Evolutionary conservation across 306 rosid species (phyloP).

Genomic region (Luffa acutangula): DNA sequence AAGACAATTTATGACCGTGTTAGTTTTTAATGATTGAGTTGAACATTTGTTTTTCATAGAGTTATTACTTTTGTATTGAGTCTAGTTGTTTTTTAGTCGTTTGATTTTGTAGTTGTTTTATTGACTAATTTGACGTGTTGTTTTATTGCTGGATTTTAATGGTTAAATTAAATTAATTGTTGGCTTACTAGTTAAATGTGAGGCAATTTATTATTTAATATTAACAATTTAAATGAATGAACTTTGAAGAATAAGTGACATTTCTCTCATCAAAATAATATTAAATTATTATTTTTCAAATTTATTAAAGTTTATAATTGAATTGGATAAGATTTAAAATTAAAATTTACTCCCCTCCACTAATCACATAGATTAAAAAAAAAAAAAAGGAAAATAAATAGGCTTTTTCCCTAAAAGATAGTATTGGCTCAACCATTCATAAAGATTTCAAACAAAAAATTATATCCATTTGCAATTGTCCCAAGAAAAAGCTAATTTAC

Average conservation of each 20-base stretch:
- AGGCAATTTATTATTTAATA: neutral
- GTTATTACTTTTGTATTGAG: neutral
- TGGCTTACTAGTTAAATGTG: neutral
- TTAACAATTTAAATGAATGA: neutral
- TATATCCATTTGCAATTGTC: neutral
- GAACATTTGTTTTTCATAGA: neutral
- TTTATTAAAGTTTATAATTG: neutral
- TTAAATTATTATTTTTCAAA: neutral
- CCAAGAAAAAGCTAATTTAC: neutral
- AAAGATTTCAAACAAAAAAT: neutral
- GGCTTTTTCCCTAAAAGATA: neutral
- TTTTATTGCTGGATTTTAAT: neutral
- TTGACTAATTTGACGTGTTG: neutral
- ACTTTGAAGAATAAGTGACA: too few relatives aligned
- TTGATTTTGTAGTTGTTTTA: neutral
- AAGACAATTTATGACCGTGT: too few relatives aligned
- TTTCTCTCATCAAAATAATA: neutral
- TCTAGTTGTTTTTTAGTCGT: neutral
- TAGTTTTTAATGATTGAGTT: too few relatives aligned
- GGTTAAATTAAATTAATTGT: neutral
- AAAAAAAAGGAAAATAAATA: neutral
- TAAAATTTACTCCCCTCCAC: neutral
- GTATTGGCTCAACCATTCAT: neutral
- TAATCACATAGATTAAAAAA: neutral
- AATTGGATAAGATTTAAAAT: neutral